Base-by-base conservation (phyloP, 176 grass and related monocot genomes). In the Aegilops bicornis region DNA sequence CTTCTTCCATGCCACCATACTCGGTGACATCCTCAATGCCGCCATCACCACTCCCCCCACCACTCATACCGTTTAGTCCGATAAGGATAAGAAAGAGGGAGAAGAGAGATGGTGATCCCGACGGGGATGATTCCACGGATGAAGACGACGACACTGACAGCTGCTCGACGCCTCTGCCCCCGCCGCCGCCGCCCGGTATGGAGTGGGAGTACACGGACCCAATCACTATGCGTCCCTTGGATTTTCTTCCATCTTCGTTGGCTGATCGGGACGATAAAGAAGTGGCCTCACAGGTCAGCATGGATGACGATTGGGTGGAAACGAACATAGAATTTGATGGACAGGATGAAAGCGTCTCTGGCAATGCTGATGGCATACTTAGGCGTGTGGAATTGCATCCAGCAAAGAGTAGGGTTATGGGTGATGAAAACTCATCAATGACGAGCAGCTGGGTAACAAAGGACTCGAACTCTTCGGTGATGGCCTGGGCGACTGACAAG, bases 261-360 rank as follows among this genome's bases (percentile, higher is more conserved):
- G 87, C 58, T 48, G 81, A 43, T 79, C 87, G 60, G 58, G 89
- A 77, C 43, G 87, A 87, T 52, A 79, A 29, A 81, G 87, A 89
- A 81, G 79, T 80, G 58, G 42, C 33, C 45, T 85, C 79, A 63
- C 91, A 90, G 69, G 86, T 76, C 72, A 76, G 56, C 22, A 75
- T 85, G 61, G 94, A 91, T 3, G 90, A 94, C 54, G 91, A 94
- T 82, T 96, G 92, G 94, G 87, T 83, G 16, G 97, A 93, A 84
- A 89, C 84, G 48, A 91, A 77, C 60, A 87, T 89, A 45, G 90
- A 97, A 75, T 90, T 90, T 73, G 67, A 86, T 88, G 94, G 87
- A 64, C 90, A 96, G 2, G 90, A 91, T 76, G 89, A 77, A 82
- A 88, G 77, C 10, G 64, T 90, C 43, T 65, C 76, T 63, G 81